These are phyloP conservation scores for Erysimum pusillum DNA, from an alignment of 441 rosid genomes.

Conservation along the genomic window DNA sequence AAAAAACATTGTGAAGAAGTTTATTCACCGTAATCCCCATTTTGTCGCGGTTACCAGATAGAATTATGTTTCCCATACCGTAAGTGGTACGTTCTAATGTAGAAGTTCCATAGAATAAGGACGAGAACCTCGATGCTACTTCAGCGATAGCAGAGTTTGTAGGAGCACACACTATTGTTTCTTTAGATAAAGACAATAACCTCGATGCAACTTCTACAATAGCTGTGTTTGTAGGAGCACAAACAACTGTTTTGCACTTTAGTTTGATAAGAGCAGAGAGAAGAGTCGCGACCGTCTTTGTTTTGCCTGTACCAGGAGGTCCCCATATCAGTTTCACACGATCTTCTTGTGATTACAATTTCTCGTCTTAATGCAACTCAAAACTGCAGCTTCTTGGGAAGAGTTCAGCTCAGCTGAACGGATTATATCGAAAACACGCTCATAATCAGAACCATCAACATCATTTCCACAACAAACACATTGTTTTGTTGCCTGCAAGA, in stretches of 20 bases:
- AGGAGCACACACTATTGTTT: constrained; percentile 66
- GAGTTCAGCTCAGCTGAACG: constrained; percentile 47
- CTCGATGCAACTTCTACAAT: constrained; percentile 53
- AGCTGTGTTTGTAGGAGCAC: constrained; percentile 73
- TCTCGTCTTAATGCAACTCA: constrained; percentile 40
- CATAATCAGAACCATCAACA: not conserved
- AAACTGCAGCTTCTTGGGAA: constrained; percentile 54
- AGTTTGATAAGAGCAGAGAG: constrained; percentile 28
- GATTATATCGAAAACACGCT: not conserved
- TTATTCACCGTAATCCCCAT: not conserved
- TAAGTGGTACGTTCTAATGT: constrained; percentile 1
- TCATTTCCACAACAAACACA: not conserved
- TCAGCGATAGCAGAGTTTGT: constrained; percentile 65
- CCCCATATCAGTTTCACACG: constrained; percentile 75
- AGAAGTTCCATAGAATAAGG: not conserved
- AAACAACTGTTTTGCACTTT: constrained; percentile 36
- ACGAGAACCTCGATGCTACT: constrained; percentile 40
- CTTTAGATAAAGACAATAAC: not conserved
- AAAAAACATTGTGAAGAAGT: constrained; percentile 27
- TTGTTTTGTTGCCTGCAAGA: constrained; percentile 3
- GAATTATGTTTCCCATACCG: not conserved
- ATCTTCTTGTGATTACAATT: constrained; percentile 50
- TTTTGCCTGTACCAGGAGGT: constrained; percentile 77
- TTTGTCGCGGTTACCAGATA: constrained; percentile 31
- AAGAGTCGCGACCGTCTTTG: constrained; percentile 54